Base-by-base conservation (phyloP, 768 basidiomycete genomes). In the Neoboletus magnificus region DNA sequence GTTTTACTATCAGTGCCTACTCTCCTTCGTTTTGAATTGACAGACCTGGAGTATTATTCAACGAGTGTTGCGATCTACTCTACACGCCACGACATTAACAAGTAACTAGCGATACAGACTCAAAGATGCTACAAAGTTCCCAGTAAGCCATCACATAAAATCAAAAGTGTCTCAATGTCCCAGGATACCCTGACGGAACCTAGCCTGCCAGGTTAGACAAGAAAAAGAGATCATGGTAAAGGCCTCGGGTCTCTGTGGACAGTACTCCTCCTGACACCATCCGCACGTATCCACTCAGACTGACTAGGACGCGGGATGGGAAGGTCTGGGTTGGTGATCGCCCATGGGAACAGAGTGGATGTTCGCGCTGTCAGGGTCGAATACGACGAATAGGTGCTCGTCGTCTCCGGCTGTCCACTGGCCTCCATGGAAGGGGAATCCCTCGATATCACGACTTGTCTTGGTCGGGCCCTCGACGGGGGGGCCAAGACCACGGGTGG, bases 231-330 rank as follows among this genome's bases (percentile, higher is more conserved):
- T 61, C 27, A 71, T 44, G 55, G 54, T 18, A 56, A 61, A 52
- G 53, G 12, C 3, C n/a, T 59, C 4, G 64, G 55, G 47, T 54
- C 51, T 22, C 60, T 59, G 29, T 69, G 62, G 27, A 66, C 56
- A 25, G 51, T 66, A 55, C 63, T 54, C 35, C 66, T 69, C 44
- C 60, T 70, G 27, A 62, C 52, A 23, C 60, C 70, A 54, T 79
- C 77, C 1, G 81, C 83, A 18, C 73, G 73, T 32, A 83, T 69
- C 83, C 84, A 84, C 60, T 82, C 70, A 5, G 80, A 81, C 37
- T 74, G 66, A 39, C 70, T 70, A 29, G 82, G 79, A 55, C 77
- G 74, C 10, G 82, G 80, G 48, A 87, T 81, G 7, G 85, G 84
- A 57, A 76, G 62, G 66, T 87, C 80, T 42, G 79, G 73, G 61